A percentile compares a stretch with the other conserved stretches of the same genome.
These are phyloP conservation scores for Teunomyces gatunensis DNA, from an alignment of 805 yeast species.

Conservation along the genomic window DNA sequence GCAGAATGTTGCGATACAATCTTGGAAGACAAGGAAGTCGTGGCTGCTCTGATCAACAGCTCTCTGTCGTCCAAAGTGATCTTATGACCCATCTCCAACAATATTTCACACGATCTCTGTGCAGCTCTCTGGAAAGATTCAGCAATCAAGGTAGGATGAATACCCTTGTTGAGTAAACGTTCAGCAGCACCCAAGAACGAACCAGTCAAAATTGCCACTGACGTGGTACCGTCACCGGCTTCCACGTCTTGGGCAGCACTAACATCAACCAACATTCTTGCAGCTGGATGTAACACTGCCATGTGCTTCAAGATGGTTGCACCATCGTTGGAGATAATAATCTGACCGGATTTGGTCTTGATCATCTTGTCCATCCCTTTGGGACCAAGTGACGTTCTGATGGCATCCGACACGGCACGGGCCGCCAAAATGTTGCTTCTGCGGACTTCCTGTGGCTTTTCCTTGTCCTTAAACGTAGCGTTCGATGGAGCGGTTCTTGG, in stretches of 20 bases:
- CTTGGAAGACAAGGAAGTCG: slow-evolving; percentile 90
- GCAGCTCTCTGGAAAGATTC: slow-evolving; percentile 93
- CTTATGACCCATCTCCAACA: slow-evolving; percentile 80
- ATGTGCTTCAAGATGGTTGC: slow-evolving; percentile 94
- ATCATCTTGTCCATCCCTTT: slow-evolving; percentile 99
- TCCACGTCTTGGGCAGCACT: slow-evolving; percentile 98
- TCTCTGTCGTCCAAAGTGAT: slow-evolving; percentile 79
- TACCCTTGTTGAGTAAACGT: slow-evolving; percentile 79
- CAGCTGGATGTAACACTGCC: slow-evolving; percentile 99
- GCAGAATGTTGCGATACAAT: slow-evolving; percentile 92
- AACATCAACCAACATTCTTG: slow-evolving; percentile 93
- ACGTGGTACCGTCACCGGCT: slow-evolving; percentile 99
- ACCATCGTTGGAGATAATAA: slow-evolving; percentile 95
- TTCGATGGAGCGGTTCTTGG: slow-evolving; percentile 51
- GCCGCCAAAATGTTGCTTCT: slow-evolving; percentile 88
- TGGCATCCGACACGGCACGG: slow-evolving; percentile 91
- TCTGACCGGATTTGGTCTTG: slow-evolving; percentile 88
- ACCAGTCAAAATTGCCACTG: slow-evolving; percentile 94
- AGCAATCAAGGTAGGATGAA: slow-evolving; percentile 93
- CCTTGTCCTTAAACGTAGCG: slow-evolving; percentile 88
- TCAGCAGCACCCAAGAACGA: slow-evolving; percentile 95
- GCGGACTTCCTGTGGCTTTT: slow-evolving; percentile 93
- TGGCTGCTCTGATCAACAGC: slow-evolving; percentile 84
- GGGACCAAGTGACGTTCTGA: slow-evolving; percentile 94
- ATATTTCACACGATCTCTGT: slow-evolving; percentile 71